Base-by-base conservation (phyloP, 805 yeast genomes). In the Cyberlindnera euphorbiae region DNA sequence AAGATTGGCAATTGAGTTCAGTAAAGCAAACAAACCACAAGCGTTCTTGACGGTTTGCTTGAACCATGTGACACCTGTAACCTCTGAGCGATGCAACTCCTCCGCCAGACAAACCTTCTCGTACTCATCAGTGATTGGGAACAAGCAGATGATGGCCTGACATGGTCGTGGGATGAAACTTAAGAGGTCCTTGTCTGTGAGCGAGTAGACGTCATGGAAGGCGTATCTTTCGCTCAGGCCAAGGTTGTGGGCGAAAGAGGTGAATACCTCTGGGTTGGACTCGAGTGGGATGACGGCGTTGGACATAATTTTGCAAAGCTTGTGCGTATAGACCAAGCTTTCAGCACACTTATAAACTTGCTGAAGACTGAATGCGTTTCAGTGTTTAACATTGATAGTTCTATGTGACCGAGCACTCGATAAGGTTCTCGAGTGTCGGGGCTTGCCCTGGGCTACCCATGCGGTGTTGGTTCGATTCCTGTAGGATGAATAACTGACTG, bases 1-100 rank as follows among this genome's bases (percentile, higher is more conserved):
- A 31, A 71, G 59, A 28, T 67, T 67, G 6, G 70, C 57, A 8
- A 73, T 47, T 0, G 79, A 67, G 50, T 90, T 97, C 16, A 90
- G 62, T 30, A 93, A 58, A 0, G 96, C 97, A 59, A 83, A 86
- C 22, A 94, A 71, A 5, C 98, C 98, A 63, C 98, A 90, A 0
- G 95, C 94, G 56, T 90, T 90, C 44, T 74, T 75, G 13, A 93
- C 75, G 1, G 88, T 78, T 53, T 90, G 98, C 47, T 76, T 77
- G 49, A 79, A 76, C 97, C 97, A 93, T n/a, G 70, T 46, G 12
- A 78, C 64, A 6, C 36, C 28, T 6, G 54, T 13, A 5, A 28
- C 40, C 25, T 35, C 53, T 7, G 34, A 45, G 19, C 33, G 24
- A 1, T 35, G 25, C 4, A 42, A 33, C 38, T 76, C 81, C 29